These are phyloP conservation scores for Allium fistulosum DNA, from an alignment of 106 monocot genomes.

Conservation along the genomic window DNA sequence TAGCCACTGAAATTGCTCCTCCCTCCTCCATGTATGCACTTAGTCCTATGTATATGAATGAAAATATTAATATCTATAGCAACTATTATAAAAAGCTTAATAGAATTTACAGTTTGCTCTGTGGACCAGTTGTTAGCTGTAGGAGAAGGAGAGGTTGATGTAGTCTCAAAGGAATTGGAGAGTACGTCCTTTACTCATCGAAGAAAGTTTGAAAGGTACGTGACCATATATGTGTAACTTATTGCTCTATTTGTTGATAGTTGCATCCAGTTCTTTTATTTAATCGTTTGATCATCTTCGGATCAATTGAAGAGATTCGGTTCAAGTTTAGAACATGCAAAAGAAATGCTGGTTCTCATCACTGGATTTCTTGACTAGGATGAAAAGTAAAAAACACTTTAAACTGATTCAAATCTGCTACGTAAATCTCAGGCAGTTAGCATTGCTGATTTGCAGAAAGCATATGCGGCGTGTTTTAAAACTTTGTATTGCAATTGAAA, in stretches of 20 bases:
- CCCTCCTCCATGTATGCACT: conserved; percentile 54
- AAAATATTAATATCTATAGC: not conserved
- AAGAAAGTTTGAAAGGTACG: conserved; percentile 34
- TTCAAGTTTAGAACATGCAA: conserved; percentile 34
- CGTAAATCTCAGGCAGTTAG: conserved; percentile 43
- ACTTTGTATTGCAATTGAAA: no score
- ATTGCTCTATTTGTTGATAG: conserved; percentile 77
- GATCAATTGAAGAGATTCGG: conserved; percentile 44
- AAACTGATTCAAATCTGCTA: conserved; percentile 26
- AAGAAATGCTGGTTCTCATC: conserved; percentile 50
- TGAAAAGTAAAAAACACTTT: conserved; percentile 35
- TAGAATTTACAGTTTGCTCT: not conserved
- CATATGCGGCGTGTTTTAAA: conserved; percentile 48
- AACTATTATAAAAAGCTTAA: not conserved
- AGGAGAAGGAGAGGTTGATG: conserved; percentile 43
- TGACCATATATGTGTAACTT: not conserved
- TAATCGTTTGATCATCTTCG: not conserved
- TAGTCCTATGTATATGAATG: not conserved
- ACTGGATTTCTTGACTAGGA: conserved; percentile 36
- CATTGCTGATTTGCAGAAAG: conserved; percentile 64
- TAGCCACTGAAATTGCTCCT: conserved; percentile 35
- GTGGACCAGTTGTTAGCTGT: conserved; percentile 54
- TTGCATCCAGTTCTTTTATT: conserved; percentile 1
- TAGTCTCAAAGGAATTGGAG: conserved; percentile 50
- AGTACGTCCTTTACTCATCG: conserved; percentile 37